Evolutionary conservation across 768 basidiomycete genomes (phyloP).

Genomic region (Auriculariales sp.): DNA sequence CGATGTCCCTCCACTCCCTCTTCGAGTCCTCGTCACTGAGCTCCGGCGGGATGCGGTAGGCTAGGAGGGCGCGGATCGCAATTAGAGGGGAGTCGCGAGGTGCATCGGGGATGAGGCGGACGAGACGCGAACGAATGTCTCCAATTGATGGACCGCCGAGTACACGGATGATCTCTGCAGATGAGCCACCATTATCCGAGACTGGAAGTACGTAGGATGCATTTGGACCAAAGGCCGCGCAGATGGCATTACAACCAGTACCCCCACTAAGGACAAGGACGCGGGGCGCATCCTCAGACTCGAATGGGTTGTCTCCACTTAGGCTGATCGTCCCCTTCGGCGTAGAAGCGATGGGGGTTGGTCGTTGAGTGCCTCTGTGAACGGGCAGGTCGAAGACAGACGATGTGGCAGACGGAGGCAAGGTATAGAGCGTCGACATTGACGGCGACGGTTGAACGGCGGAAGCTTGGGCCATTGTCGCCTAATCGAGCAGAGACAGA

Average conservation of each 20-base stretch:
- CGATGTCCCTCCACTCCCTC: slow-evolving; percentile 84
- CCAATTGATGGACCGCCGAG: slow-evolving; percentile 80
- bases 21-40: slow-evolving; percentile 63
- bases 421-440: slow-evolving; percentile 5
- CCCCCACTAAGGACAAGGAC: slow-evolving; percentile 80
- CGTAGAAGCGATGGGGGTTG: not conserved
- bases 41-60: slow-evolving; percentile 60
- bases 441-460: slow-evolving; percentile 9
- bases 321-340: slow-evolving; percentile 14
- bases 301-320: not conserved
- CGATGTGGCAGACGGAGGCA: not conserved
- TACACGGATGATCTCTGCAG: slow-evolving; percentile 86
- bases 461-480: slow-evolving; percentile 9
- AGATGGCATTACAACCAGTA: slow-evolving; percentile 88
- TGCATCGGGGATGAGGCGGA: slow-evolving; percentile 68
- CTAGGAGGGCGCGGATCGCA: slow-evolving; percentile 62
- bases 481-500: not conserved
- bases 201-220: slow-evolving; percentile 83
- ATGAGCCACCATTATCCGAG: slow-evolving; percentile 91
- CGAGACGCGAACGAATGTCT: slow-evolving; percentile 77
- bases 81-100: slow-evolving; percentile 46
- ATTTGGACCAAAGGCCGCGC: slow-evolving; percentile 56
- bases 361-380: not conserved
- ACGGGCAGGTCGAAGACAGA: not conserved
- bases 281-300: slow-evolving; percentile 13